Percentiles rank a stretch among this genome's conserved stretches.
Conservation (phyloP, 768 basidiomycete species). For the Leucogyrophana mollusca region DNA sequence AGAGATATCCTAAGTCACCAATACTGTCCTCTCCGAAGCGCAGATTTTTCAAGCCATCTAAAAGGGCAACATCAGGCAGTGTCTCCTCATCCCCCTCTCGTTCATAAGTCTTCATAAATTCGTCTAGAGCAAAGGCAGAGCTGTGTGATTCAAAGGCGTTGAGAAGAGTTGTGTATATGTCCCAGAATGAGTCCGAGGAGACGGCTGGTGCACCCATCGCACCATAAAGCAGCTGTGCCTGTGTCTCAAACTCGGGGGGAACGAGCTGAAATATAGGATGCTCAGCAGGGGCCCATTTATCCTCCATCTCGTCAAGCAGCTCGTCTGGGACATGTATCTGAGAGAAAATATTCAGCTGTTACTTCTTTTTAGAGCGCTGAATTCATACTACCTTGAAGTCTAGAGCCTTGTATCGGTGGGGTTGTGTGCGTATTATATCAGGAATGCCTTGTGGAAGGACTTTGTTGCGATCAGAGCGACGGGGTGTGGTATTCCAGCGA, state of each 20-base stretch:
- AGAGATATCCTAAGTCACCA: no score
- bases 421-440: conserved; percentile 26
- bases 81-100: no score
- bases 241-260: conserved; percentile 26
- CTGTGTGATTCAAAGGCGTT: not conserved
- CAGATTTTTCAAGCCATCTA: no score
- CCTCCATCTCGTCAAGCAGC: conserved; percentile 17
- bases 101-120: no score
- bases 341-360: not conserved
- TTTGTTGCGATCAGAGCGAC: not conserved
- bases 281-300: conserved; percentile 28
- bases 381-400: conserved; percentile 32
- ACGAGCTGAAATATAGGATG: conserved; percentile 33
- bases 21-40: no score
- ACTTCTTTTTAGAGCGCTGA: no score
- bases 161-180: not conserved
- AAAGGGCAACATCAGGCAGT: no score
- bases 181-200: conserved; percentile 18
- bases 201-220: conserved; percentile 19
- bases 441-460: conserved; percentile 37
- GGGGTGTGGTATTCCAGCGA: conserved; percentile 19
- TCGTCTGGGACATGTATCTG: conserved; percentile 15
- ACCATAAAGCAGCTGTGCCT: conserved; percentile 11
- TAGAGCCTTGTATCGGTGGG: conserved; percentile 20
- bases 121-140: no score